Evolutionary conservation across 2,329 filamentous ascomycete genomes (phyloP), one percentile per base, ranked within the genome.

Genomic region (Helicocarpus griseus): DNA sequence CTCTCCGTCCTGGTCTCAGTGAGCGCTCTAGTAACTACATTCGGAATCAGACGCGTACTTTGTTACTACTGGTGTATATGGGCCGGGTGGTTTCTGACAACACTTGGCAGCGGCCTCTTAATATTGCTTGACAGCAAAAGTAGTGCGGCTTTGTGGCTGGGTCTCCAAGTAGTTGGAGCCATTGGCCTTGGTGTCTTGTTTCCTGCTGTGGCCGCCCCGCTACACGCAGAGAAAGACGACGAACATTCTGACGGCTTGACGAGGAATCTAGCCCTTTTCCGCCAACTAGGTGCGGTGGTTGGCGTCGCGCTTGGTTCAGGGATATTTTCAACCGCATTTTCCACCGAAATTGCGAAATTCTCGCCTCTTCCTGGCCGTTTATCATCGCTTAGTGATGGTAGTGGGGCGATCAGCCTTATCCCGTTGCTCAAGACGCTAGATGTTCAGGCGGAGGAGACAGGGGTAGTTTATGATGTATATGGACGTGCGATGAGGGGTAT

Each of bases 61-160:
- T 69, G 67, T 35, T 86, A 85, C 63, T 73, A 79, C 56, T 79
- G 75, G 74, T 73, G 77, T 0, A 69, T 82, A 51, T 81, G 80
- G 74, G 53, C 59, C 2, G 84, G 84, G 26, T 87, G 83, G 83
- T 56, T 66, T 1, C 59, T 84, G 2, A 74, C 77, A 1, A 80
- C 78, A 0, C 58, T 82, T 1, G 81, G 82, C 2, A 68, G 77
- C 6, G 84, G 83, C 77, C 2, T 69, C 11, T 54, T 68, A 38
- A 61, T 57, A 28, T 56, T 65, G 14, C 59, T 67, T 31, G 59
- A 61, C 11, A 50, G 74, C 4, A 83, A 80, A 1, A 69, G 71
- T 1, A 73, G 77, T 2, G 65, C 70, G 0, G 65, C 68, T 17
- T 83, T 81, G 77, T n/a, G n/a, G 45, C n/a, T 35, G 4, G 45